Conservation (phyloP, 2,329 filamentous ascomycete genomes). For the Venturia aucupariae region DNA sequence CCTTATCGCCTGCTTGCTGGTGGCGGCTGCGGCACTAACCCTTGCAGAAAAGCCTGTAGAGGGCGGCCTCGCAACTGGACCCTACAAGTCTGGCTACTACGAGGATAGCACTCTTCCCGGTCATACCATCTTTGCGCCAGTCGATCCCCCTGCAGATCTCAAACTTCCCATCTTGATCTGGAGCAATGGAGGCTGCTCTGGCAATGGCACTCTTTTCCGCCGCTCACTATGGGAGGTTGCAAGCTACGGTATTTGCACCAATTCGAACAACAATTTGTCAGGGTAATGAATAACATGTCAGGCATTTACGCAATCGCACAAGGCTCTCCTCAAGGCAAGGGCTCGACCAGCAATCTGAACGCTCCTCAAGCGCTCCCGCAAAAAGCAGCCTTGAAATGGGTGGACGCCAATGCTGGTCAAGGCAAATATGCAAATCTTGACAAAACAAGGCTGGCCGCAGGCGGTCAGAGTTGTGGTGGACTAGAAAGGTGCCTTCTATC, state of each 20-base stretch:
- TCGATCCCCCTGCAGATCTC: not conserved
- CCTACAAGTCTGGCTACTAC: slow-evolving; percentile 11
- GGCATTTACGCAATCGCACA: slow-evolving; percentile 3
- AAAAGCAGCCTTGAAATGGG: slow-evolving; percentile 9
- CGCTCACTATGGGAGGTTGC: slow-evolving; percentile 10
- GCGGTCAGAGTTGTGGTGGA: slow-evolving; percentile 13
- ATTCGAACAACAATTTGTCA: too few species aligned
- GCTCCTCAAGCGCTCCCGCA: slow-evolving; percentile 2
- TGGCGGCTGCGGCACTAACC: not conserved
- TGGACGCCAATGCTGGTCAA: slow-evolving; percentile 12
- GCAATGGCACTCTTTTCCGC: slow-evolving; percentile 9
- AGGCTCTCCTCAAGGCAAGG: not conserved
- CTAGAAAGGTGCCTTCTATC: slow-evolving; percentile 10
- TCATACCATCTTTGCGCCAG: slow-evolving; percentile 14
- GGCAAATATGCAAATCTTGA: slow-evolving; percentile 13
- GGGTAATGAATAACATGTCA: not conserved
- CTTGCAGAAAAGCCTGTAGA: not conserved
- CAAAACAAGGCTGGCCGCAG: slow-evolving; percentile 3
- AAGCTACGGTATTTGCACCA: not conserved
- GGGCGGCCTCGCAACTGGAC: slow-evolving; percentile 33
- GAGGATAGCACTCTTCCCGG: slow-evolving; percentile 10
- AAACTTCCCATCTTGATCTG: slow-evolving; percentile 14
- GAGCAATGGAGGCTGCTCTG: slow-evolving; percentile 13
- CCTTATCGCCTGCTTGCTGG: not conserved
- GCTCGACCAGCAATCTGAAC: slow-evolving; percentile 6